phyloP scores from a whole-genome alignment of 2,329 filamentous ascomycete genomes.

The Aureobasidium sp. region DNA sequence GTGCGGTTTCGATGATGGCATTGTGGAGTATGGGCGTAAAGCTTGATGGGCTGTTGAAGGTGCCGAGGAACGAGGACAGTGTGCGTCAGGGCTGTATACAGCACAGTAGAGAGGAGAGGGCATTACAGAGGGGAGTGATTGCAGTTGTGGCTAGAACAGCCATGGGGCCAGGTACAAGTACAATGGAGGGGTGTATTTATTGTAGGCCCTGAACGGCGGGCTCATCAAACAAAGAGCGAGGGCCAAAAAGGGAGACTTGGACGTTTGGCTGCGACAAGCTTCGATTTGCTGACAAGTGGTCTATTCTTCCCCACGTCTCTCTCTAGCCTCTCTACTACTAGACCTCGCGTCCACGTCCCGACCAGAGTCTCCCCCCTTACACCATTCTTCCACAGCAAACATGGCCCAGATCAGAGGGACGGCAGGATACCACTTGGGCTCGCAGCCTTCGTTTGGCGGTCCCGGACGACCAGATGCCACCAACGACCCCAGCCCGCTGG shows the following conservation, averaged over 20 bases:
- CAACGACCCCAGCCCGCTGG: slow-evolving; percentile 69
- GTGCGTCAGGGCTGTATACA: not conserved
- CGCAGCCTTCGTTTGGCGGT: slow-evolving; percentile 53
- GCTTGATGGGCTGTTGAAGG: not conserved
- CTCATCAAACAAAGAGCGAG: not conserved
- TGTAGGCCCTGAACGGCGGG: slow-evolving; percentile 1
- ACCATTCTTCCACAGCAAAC: slow-evolving; percentile 2
- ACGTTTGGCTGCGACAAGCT: not conserved
- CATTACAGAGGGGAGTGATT: not conserved
- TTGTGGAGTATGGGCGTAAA: not conserved
- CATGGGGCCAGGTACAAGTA: not conserved
- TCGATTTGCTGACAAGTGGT: slow-evolving; percentile 13
- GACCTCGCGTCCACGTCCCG: not conserved
- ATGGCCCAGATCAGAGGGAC: slow-evolving; percentile 57
- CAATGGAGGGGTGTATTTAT: not conserved
- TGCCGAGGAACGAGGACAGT: not conserved
- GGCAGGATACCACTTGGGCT: slow-evolving; percentile 76
- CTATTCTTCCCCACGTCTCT: slow-evolving; percentile 10
- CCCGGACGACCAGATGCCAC: slow-evolving; percentile 52
- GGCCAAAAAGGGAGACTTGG: not conserved
- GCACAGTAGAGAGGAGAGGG: not conserved
- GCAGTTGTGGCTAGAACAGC: not conserved
- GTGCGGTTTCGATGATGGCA: not conserved
- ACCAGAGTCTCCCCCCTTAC: not conserved
- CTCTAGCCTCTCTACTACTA: not conserved